A percentile compares a stretch with the other conserved stretches of the same genome.
Evolutionary conservation across 2,329 filamentous ascomycete species (phyloP).

Genomic region (Fonsecaea monophora): DNA sequence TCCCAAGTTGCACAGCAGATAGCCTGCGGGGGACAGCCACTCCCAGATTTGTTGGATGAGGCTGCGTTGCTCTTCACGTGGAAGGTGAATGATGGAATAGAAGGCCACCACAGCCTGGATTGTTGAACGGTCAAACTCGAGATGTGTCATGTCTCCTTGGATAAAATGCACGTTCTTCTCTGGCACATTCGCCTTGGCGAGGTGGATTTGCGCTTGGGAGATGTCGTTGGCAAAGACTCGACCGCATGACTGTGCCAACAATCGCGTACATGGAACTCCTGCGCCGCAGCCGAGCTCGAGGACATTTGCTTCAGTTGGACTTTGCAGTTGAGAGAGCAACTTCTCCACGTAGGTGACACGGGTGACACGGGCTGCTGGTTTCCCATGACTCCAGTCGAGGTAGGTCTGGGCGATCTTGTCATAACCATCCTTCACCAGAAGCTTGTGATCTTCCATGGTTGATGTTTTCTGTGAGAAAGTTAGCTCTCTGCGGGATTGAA

Average conservation of each 20-base stretch:
- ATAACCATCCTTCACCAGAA: slow-evolving; percentile 40
- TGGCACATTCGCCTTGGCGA: slow-evolving; percentile 43
- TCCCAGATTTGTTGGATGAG: slow-evolving; percentile 53
- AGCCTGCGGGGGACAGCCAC: slow-evolving; percentile 62
- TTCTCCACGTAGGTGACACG: slow-evolving; percentile 45
- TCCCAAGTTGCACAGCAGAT: slow-evolving; percentile 58
- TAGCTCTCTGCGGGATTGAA: background rate
- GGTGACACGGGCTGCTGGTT: slow-evolving; percentile 43
- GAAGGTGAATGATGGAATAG: slow-evolving; percentile 64
- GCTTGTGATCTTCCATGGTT: slow-evolving; percentile 15
- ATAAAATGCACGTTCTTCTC: slow-evolving; percentile 41
- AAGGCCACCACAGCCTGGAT: slow-evolving; percentile 61
- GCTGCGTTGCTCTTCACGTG: slow-evolving; percentile 57
- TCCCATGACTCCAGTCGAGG: slow-evolving; percentile 45
- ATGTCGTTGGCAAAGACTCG: slow-evolving; percentile 54
- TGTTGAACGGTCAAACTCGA: slow-evolving; percentile 45
- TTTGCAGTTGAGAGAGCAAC: slow-evolving; percentile 40
- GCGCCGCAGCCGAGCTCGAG: slow-evolving; percentile 54
- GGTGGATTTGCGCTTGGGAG: slow-evolving; percentile 48
- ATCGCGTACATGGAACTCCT: slow-evolving; percentile 45
- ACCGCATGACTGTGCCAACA: slow-evolving; percentile 35
- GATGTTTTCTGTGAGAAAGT: slow-evolving; percentile 1
- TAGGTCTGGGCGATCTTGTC: slow-evolving; percentile 49
- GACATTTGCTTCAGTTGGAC: slow-evolving; percentile 34
- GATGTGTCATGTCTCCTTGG: slow-evolving; percentile 52